phyloP scores from a whole-genome alignment of 805 yeast species.

The Blastobotrys robertii region DNA sequence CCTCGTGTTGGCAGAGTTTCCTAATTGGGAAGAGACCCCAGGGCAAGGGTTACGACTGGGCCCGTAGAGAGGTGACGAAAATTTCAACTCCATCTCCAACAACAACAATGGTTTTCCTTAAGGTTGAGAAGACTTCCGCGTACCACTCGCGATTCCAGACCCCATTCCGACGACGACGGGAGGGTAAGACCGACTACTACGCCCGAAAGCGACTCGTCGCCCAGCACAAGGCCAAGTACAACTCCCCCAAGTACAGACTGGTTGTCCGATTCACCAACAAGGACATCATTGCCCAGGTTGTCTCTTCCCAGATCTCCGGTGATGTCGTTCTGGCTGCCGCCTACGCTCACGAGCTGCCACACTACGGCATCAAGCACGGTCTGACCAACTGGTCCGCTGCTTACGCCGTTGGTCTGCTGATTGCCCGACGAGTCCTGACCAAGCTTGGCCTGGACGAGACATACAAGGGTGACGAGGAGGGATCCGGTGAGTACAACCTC shows the following conservation, averaged over 20 bases:
- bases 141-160: conserved; percentile 99
- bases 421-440: conserved; percentile 98
- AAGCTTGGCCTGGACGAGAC: conserved; percentile 98
- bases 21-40: background rate
- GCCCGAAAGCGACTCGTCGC: conserved; percentile 99
- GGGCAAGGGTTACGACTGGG: background rate
- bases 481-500: conserved; percentile 96
- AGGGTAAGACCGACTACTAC: conserved; percentile 99
- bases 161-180: conserved; percentile 99
- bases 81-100: conserved; percentile 4
- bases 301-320: conserved; percentile 95
- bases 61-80: background rate
- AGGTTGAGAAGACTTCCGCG: conserved; percentile 69
- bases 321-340: conserved; percentile 95
- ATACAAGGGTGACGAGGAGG: conserved; percentile 98
- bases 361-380: conserved; percentile 96
- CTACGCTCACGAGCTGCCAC: conserved; percentile 97
- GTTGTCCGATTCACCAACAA: conserved; percentile 99
- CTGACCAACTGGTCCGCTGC: conserved; percentile 99
- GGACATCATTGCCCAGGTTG: conserved; percentile 96
- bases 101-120: conserved; percentile 65
- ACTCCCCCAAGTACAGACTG: conserved; percentile 98
- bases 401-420: conserved; percentile 95
- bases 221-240: conserved; percentile 99
- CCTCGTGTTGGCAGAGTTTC: background rate